Percentiles rank a stretch among this genome's conserved stretches.
phyloP scores from a whole-genome alignment of 345 rosid species.

The Gossypium longicalyx region DNA sequence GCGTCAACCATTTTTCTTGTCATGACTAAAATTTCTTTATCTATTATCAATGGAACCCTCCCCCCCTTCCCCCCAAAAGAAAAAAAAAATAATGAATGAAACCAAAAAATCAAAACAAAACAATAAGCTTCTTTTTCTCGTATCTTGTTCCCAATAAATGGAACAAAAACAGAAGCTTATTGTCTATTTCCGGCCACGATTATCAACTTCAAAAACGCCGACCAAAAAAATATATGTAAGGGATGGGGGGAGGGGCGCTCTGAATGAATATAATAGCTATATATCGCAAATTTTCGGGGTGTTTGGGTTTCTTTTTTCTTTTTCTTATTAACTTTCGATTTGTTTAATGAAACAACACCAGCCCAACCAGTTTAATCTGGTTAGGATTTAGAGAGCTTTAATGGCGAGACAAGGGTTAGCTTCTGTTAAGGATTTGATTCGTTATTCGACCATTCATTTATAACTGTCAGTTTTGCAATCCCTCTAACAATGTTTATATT shows the following conservation, averaged over 20 bases:
- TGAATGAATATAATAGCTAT: background rate
- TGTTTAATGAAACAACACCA: constrained; percentile 2
- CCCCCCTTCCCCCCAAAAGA: rapidly evolving
- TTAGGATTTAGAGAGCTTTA: background rate
- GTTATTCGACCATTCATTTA: too few relatives aligned
- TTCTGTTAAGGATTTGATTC: background rate
- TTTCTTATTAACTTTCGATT: background rate
- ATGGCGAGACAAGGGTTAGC: background rate
- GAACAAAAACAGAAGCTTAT: background rate
- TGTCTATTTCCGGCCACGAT: constrained; percentile 26
- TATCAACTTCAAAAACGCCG: constrained; percentile 21
- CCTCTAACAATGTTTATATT: background rate
- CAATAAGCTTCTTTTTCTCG: too few relatives aligned
- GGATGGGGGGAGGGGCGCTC: background rate
- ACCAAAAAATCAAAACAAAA: too few relatives aligned
- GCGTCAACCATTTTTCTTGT: background rate
- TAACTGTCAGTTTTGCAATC: background rate
- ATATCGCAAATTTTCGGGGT: background rate
- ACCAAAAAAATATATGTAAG: constrained; percentile 26
- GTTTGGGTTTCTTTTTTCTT: too few relatives aligned
- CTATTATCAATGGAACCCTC: background rate
- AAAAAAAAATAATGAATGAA: too few relatives aligned
- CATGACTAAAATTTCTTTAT: background rate
- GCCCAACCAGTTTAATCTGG: background rate
- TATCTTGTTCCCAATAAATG: too few relatives aligned